A percentile compares a stretch with the other conserved stretches of the same genome.
Conservation (phyloP, 2,329 filamentous ascomycete genomes). For the Colletotrichum musae region DNA sequence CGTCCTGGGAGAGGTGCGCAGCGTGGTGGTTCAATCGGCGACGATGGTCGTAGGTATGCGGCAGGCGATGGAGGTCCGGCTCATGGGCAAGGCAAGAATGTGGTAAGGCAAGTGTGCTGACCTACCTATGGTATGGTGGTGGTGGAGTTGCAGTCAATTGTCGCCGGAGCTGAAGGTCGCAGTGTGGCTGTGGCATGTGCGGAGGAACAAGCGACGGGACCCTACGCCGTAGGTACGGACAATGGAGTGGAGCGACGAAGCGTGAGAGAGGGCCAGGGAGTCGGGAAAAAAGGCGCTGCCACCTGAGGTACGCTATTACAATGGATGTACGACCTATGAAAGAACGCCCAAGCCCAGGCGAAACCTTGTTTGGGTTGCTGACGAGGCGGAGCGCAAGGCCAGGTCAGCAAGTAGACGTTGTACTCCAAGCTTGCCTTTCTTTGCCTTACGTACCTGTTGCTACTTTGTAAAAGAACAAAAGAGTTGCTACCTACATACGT, state of each 20-base stretch:
- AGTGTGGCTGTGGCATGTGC: slow-evolving; percentile 22
- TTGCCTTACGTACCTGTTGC: no score
- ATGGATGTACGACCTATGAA: slow-evolving; percentile 1
- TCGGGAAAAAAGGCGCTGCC: no score
- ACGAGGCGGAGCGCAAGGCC: slow-evolving; percentile 31
- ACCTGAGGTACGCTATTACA: background rate
- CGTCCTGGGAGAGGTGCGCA: slow-evolving; percentile 20
- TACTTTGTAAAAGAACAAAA: no score
- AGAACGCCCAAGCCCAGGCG: slow-evolving; percentile 26
- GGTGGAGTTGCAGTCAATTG: slow-evolving; percentile 16
- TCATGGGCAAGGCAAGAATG: slow-evolving; percentile 10
- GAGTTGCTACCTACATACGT: no score
- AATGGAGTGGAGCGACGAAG: slow-evolving; percentile 1
- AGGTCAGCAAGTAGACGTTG: slow-evolving; percentile 19
- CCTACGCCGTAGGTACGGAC: background rate
- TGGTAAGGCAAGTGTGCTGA: no score
- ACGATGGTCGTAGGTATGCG: slow-evolving; percentile 16
- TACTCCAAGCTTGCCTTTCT: background rate
- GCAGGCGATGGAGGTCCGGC: slow-evolving; percentile 33
- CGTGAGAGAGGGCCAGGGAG: background rate
- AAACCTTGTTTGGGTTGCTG: slow-evolving; percentile 36
- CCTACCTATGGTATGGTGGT: background rate
- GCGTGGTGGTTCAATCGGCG: slow-evolving; percentile 21
- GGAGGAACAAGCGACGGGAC: slow-evolving; percentile 3
- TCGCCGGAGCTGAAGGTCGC: slow-evolving; percentile 1